These are phyloP conservation scores for Pleurotus citrinopileatus DNA, from an alignment of 768 basidiomycete genomes.

Conservation along the genomic window DNA sequence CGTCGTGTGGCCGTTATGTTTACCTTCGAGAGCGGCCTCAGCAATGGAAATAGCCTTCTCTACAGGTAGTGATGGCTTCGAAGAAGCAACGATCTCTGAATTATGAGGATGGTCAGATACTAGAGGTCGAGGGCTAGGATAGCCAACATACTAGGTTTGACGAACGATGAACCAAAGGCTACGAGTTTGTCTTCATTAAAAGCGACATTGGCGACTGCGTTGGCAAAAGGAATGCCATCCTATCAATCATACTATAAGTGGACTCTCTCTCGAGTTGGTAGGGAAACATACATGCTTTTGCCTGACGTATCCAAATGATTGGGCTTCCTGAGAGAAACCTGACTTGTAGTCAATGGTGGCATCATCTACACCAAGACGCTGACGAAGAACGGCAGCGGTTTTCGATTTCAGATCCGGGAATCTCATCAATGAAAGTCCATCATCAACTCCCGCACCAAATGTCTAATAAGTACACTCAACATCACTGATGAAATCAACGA, in stretches of 20 bases:
- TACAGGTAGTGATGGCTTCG: constrained; percentile 32
- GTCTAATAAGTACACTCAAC: constrained; percentile 8
- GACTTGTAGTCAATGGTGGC: constrained; percentile 20
- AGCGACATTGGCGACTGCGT: constrained; percentile 43
- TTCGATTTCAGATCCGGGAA: constrained; percentile 22
- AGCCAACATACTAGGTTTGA: constrained; percentile 31
- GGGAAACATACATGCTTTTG: constrained; percentile 18
- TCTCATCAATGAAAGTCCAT: constrained; percentile 26
- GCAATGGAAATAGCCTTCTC: constrained; percentile 33
- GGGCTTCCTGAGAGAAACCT: constrained; percentile 20
- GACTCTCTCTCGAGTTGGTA: no score
- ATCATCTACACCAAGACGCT: constrained; percentile 20
- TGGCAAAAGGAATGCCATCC: constrained; percentile 29
- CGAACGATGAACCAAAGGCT: constrained; percentile 44
- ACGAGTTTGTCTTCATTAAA: constrained; percentile 38
- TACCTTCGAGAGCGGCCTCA: constrained; percentile 34
- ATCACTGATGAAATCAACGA: background rate
- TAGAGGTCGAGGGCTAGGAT: background rate
- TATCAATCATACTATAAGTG: no score
- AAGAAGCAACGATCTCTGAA: constrained; percentile 25
- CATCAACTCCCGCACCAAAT: background rate
- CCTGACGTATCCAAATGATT: constrained; percentile 23
- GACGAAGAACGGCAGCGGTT: constrained; percentile 21
- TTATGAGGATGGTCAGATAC: background rate
- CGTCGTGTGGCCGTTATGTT: constrained; percentile 35